Evolutionary conservation across 305 asterid species (phyloP).

Genomic region (Salvia sclarea): DNA sequence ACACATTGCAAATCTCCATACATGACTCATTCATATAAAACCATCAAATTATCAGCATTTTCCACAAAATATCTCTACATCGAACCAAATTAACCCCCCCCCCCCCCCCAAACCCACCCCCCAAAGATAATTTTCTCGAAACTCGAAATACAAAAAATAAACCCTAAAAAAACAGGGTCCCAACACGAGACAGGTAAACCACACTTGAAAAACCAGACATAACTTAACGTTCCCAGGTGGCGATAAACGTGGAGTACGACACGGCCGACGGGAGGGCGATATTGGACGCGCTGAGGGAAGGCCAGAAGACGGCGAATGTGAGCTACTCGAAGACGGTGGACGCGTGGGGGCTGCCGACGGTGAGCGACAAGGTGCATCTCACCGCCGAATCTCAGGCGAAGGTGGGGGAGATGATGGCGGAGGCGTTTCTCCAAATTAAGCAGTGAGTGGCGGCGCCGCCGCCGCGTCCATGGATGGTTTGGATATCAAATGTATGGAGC

Average conservation of each 20-base stretch:
- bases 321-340: constrained; percentile 45
- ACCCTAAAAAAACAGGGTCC: too few relatives aligned
- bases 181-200: too few relatives aligned
- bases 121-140: too few relatives aligned
- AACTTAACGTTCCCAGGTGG: constrained; percentile 25
- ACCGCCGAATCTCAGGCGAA: constrained; percentile 30
- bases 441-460: background rate
- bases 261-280: background rate
- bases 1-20: too few relatives aligned
- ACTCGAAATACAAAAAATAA: too few relatives aligned
- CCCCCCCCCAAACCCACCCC: too few relatives aligned
- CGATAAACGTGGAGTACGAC: too few relatives aligned
- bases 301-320: constrained; percentile 36
- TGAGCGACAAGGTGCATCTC: constrained; percentile 42
- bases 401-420: constrained; percentile 51
- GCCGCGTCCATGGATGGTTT: background rate
- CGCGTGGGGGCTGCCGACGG: constrained; percentile 38
- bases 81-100: too few relatives aligned
- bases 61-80: too few relatives aligned
- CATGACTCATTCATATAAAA: too few relatives aligned
- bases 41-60: too few relatives aligned
- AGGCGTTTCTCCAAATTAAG: constrained; percentile 34
- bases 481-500: background rate
- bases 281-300: constrained; percentile 36
- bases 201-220: too few relatives aligned